Evolutionary conservation across 257 asterid species (phyloP), one percentile per base, ranked within the genome.

Genomic region (Fraxinus pennsylvanica): DNA sequence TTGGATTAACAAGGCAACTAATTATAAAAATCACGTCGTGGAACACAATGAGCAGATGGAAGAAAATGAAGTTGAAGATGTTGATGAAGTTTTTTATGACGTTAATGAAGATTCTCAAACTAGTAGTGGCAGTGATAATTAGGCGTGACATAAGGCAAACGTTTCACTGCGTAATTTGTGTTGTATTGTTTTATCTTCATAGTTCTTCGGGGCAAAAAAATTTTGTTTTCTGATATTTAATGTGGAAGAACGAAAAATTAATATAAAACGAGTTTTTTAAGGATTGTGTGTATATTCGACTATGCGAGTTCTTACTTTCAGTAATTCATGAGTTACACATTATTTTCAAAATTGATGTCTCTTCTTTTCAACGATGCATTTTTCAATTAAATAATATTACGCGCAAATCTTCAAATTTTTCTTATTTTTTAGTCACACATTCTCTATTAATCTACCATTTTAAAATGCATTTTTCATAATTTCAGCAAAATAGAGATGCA

Each of bases 61-160:
- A 67, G 96, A 83, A 82, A 88, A 87, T 73, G 98, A 93, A 76
- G 97, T 88, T 45, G 97, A 91, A 74, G 96, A 89, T 52, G 92
- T 89, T 41, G 98, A 91, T 21, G 99, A 93, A 74, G 92, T 82
- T 86, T 74, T 87, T 76, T 90, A 89, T 74, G 97, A 94, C 35
- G 80, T 81, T n/a, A 95, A 93, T 45, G 97, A 92, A 35, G 97
- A 90, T 78, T 92, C 97, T 22, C 82, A 90, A 73, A 79, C 84
- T 1, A 77, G 88, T 80, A 90, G 90, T 54, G 96, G 89, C 7
- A 76, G 81, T 78, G 97, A 91, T 76, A 91, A 88, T 41, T 93
- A 86, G 83, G 68, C 21, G 66, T 71, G 61, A 29, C 74, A 78
- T 33, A 88, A 38, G 4, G n/a, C 70, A 73, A 72, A 74, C 43